Evolutionary conservation across 805 yeast genomes (phyloP), one percentile per base, ranked within the genome.

Genomic region (Yarrowia keelungensis): DNA sequence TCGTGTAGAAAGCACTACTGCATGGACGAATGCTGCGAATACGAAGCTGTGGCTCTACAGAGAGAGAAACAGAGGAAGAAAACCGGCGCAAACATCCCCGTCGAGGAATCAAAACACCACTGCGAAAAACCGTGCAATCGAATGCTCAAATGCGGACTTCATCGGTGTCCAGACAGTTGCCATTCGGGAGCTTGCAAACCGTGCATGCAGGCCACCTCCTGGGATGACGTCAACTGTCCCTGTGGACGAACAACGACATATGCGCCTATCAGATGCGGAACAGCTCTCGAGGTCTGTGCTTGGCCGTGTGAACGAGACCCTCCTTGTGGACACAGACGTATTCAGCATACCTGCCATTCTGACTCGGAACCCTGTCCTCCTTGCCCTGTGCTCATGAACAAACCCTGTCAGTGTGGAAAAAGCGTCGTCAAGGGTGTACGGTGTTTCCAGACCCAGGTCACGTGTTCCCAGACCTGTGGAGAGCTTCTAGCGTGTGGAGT

Each of bases 221-320:
- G 67, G 67, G 91, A 90, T 19, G 97, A 91, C 75, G 79, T 90
- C 72, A 84, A 86, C 2, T 91, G 97, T 75, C 84, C 88, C 61
- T 91, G 97, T 80, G 97, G 97, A 2, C 82, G 83, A 71, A 91
- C 97, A 0, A 83, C 89, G 3, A 81, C 91, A 7, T 83, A 82
- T 22, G 97, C 97, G 0, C 97, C 97, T 0, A 91, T 91, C 10
- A 80, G 97, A 71, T 91, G 97, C 79, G 97, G 97, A 14, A 85
- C 91, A 0, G 81, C 78, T 54, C 75, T 90, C 42, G 89, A 89
- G 4, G 82, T 81, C 11, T 91, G 97, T 78, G 81, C 80, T 32
- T 83, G 85, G 70, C 92, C 85, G 71, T 91, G 97, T 77, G 77
- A 80, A 3, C 80, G 91, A 62, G 74, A 73, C 2, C 81, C 81